Evolutionary conservation across 2,329 filamentous ascomycete genomes (phyloP).

Genomic region (Fusarium subtropicale): DNA sequence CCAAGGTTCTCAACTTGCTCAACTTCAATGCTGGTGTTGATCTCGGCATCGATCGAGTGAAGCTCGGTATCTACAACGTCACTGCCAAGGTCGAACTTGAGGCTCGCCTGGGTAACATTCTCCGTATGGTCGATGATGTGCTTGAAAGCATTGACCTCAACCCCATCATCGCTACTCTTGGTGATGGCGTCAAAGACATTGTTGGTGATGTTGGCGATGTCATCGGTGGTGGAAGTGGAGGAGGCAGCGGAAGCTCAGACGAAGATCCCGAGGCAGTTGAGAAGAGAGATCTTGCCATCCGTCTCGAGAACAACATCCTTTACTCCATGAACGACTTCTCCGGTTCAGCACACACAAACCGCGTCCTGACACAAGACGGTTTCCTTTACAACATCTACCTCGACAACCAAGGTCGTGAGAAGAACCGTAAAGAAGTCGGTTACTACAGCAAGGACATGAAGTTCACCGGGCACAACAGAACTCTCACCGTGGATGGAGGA

Average conservation of each 20-base stretch:
- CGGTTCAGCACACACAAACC: conserved; percentile 26
- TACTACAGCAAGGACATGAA: conserved; percentile 33
- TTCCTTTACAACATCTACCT: conserved; percentile 28
- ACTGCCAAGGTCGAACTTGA: conserved; percentile 32
- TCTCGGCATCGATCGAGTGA: conserved; percentile 26
- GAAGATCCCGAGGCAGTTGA: neutral
- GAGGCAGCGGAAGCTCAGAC: neutral
- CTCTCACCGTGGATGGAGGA: conserved; percentile 1
- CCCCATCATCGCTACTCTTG: conserved; percentile 22
- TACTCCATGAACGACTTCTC: conserved; percentile 34
- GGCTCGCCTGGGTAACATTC: conserved; percentile 21
- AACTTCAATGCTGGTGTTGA: conserved; percentile 33
- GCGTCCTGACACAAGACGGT: conserved; percentile 27
- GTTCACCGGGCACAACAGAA: conserved; percentile 27
- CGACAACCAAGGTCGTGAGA: conserved; percentile 23
- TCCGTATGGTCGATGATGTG: conserved; percentile 33
- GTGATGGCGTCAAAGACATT: conserved; percentile 16
- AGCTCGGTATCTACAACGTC: conserved; percentile 32
- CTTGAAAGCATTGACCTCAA: conserved; percentile 28
- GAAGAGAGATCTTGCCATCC: conserved; percentile 25
- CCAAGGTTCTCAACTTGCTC: conserved; percentile 28
- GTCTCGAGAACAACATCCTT: conserved; percentile 27
- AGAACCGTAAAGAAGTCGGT: conserved; percentile 24
- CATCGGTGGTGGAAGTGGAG: neutral
- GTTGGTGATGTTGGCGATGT: conserved; percentile 16